Evolutionary conservation across 768 basidiomycete genomes (phyloP).

Genomic region (Gloeostereum incarnatum): DNA sequence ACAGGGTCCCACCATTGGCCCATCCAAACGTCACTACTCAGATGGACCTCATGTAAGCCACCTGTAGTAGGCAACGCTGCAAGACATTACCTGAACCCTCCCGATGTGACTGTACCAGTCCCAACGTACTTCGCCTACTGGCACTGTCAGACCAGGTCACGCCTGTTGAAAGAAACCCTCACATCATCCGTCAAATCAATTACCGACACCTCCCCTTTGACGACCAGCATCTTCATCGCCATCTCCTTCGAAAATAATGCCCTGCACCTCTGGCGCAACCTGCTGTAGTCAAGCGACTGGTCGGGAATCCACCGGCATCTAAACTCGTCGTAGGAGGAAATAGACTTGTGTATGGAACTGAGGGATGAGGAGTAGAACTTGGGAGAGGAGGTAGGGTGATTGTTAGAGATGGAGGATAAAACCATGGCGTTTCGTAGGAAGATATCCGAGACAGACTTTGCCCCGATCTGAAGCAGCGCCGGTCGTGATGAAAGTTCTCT

Average conservation of each 20-base stretch:
- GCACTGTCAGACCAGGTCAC: not conserved
- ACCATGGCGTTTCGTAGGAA: conserved; percentile 52
- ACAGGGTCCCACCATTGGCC: conserved; percentile 41
- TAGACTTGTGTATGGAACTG: conserved; percentile 38
- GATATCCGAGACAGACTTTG: conserved; percentile 45
- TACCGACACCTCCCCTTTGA: conserved; percentile 38
- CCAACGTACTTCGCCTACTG: conserved; percentile 20
- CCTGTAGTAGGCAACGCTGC: too few species aligned
- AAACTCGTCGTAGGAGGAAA: conserved; percentile 49
- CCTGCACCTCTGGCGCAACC: conserved; percentile 46
- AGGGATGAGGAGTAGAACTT: conserved; percentile 46
- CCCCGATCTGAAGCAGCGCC: conserved; percentile 36
- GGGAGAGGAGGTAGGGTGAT: conserved; percentile 2
- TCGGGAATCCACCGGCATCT: conserved; percentile 38
- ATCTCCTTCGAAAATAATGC: conserved; percentile 46
- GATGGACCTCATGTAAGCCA: too few species aligned
- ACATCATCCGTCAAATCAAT: conserved; percentile 52
- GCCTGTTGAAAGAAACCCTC: conserved; percentile 7
- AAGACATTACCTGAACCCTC: too few species aligned
- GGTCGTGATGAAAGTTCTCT: conserved; percentile 11
- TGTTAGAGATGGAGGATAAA: conserved; percentile 18
- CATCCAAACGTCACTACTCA: conserved; percentile 59
- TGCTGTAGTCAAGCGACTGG: conserved; percentile 40
- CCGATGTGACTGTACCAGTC: conserved; percentile 37
- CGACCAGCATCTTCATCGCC: conserved; percentile 44